These are phyloP conservation scores for Cyclotella cryptica DNA, from an alignment of 108 stramenopile genomes.

Conservation along the genomic window DNA sequence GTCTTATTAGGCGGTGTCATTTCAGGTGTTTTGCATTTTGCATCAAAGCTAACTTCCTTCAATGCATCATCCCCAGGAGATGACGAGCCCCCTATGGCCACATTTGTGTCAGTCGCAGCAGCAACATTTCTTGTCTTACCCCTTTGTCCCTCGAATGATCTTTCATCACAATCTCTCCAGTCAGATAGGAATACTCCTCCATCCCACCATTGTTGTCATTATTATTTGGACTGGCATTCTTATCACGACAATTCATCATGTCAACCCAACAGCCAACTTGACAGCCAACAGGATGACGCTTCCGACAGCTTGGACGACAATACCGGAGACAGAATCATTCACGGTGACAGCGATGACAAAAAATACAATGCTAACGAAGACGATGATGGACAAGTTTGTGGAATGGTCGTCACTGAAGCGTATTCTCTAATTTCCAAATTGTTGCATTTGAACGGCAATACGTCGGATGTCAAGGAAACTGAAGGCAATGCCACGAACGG, in stretches of 20 bases:
- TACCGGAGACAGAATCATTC: not conserved
- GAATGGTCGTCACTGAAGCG: conserved; percentile 39
- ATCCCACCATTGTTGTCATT: conserved; percentile 41
- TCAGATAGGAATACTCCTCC: conserved; percentile 46
- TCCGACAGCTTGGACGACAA: conserved; percentile 2
- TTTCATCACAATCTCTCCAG: conserved; percentile 40
- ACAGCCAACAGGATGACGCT: not conserved
- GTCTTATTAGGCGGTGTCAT: not conserved
- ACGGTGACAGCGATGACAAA: conserved; percentile 39
- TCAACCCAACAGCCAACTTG: not conserved
- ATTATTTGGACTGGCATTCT: conserved; percentile 8
- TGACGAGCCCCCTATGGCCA: not conserved
- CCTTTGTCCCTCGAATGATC: conserved; percentile 6
- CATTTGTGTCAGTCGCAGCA: conserved; percentile 12
- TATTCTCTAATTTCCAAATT: conserved; percentile 59
- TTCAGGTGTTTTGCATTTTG: not conserved
- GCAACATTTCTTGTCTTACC: not conserved
- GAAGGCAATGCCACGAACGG: conserved; percentile 16
- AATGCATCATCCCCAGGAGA: not conserved
- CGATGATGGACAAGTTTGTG: conserved; percentile 20
- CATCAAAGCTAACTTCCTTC: conserved; percentile 12
- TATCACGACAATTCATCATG: not conserved
- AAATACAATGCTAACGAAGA: conserved; percentile 39
- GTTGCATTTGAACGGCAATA: conserved; percentile 49
- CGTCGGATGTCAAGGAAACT: conserved; percentile 16